These are phyloP conservation scores for Alnus glutinosa DNA, from an alignment of 306 rosid species.

Conservation along the genomic window DNA sequence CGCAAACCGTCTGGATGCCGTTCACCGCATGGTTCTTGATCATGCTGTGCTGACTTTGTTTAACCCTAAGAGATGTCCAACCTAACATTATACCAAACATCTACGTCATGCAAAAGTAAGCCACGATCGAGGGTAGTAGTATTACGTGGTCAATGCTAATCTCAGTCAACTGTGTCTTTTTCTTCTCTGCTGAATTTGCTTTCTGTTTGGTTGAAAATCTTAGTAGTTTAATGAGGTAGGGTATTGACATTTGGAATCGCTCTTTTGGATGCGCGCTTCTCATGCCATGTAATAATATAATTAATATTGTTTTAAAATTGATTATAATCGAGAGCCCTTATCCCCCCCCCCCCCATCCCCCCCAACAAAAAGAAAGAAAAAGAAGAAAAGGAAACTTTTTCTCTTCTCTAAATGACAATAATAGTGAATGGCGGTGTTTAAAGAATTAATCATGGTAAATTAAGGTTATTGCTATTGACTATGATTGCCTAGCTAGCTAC, in stretches of 20 bases:
- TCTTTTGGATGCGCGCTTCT: conserved; percentile 1
- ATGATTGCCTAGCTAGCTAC: no score
- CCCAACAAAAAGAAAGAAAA: not conserved
- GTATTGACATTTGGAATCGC: conserved; percentile 25
- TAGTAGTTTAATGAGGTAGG: conserved; percentile 14
- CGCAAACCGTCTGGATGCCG: conserved; percentile 44
- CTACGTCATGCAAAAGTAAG: conserved; percentile 51
- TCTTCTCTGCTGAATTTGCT: conserved; percentile 40
- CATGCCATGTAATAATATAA: not conserved
- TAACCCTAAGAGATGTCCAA: conserved; percentile 51
- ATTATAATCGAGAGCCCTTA: not conserved
- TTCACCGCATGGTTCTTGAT: conserved; percentile 38
- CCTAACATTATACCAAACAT: conserved; percentile 55
- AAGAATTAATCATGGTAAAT: no score
- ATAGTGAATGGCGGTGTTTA: no score
- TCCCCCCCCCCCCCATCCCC: not conserved
- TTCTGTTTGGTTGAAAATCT: conserved; percentile 32
- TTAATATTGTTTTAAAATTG: not conserved
- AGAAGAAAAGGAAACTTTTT: no score
- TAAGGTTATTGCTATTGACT: no score
- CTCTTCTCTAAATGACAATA: not conserved
- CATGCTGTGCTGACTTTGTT: conserved; percentile 25
- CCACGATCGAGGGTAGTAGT: conserved; percentile 66
- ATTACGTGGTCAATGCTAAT: conserved; percentile 55
- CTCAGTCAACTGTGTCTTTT: conserved; percentile 66